Percentiles rank a stretch among this genome's conserved stretches.
Evolutionary conservation across 306 rosid genomes (phyloP).

Genomic region (Inga oerstediana): DNA sequence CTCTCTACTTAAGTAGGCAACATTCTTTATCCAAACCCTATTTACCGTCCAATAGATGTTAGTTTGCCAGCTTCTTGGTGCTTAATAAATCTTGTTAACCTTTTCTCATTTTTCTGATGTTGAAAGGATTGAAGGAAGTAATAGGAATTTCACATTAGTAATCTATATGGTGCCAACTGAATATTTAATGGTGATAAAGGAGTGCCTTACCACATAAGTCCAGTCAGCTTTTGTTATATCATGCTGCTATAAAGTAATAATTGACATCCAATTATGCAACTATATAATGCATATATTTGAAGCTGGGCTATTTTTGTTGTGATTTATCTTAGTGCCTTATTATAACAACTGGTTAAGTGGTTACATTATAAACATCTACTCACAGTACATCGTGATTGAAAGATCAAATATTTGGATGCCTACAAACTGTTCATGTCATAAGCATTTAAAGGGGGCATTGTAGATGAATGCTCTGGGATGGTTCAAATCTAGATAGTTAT

Average conservation of each 20-base stretch:
- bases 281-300: slow-evolving; percentile 12
- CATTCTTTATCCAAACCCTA: not conserved
- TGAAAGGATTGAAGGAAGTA: not conserved
- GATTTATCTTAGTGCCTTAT: slow-evolving; percentile 28
- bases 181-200: not conserved
- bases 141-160: not conserved
- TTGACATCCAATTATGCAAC: slow-evolving; percentile 3
- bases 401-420: slow-evolving; percentile 24
- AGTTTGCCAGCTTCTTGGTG: slow-evolving; percentile 15
- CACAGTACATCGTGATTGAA: slow-evolving; percentile 15
- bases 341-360: slow-evolving; percentile 23
- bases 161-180: slow-evolving; percentile 24
- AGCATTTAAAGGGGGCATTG: slow-evolving; percentile 14
- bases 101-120: not conserved
- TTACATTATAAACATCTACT: slow-evolving; percentile 24
- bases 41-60: not conserved
- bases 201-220: slow-evolving; percentile 1
- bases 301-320: slow-evolving; percentile 13
- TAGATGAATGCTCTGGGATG: slow-evolving; percentile 7
- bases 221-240: slow-evolving; percentile 8
- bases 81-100: not conserved
- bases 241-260: not conserved
- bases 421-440: slow-evolving; percentile 25
- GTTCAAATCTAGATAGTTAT: not conserved
- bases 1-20: not conserved